Evolutionary conservation across 1,284 basidiomycete species (phyloP), one percentile per base, ranked within the genome.

Genomic region (Boletus sp.): DNA sequence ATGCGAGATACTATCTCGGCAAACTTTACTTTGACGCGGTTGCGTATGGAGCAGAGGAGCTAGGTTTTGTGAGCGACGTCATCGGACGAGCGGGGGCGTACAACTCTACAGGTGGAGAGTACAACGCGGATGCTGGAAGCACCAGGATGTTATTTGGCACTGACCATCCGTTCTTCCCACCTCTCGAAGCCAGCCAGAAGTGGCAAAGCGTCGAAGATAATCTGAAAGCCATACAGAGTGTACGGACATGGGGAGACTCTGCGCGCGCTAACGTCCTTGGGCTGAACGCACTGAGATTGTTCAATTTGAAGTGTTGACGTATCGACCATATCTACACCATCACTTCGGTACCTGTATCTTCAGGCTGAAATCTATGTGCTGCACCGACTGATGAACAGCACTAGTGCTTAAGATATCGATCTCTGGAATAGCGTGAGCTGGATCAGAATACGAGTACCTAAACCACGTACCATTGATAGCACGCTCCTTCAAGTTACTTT

Each of bases 361-460:
- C 59, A 96, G 75, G 60, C 91, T 94, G 64, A 94, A 96, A 68
- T 96, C 94, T 56, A 96, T 84, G 64, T 94, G 92, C 54, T 82
- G 88, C 22, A 91, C 88, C 5, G 89, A 91, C 67, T 95, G 92
- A 62, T 96, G 94, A 20, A 96, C 91, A 5, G 80, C 83, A 53
- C 92, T 95, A 25, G 93, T 96, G 63, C 91, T 94, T 56, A 95
- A 66, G 49, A 97, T 94, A 65, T 97, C 94, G 55, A 97, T 87
- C 62, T 93, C 93, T 94, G 63, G n/a, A 35, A 33, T n/a, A 34
- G 12, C 8, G 34, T 54, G 39, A 54, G 48, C n/a, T n/a, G 5
- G 22, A 44, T 47, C 8, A 19, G 7, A 20, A 45, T n/a, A 20
- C 2, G 16, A 32, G n/a, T 37, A 20, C 25, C 16, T 19, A 20